These are phyloP conservation scores for Candida berthetii DNA, from an alignment of 805 yeast species.

Conservation along the genomic window DNA sequence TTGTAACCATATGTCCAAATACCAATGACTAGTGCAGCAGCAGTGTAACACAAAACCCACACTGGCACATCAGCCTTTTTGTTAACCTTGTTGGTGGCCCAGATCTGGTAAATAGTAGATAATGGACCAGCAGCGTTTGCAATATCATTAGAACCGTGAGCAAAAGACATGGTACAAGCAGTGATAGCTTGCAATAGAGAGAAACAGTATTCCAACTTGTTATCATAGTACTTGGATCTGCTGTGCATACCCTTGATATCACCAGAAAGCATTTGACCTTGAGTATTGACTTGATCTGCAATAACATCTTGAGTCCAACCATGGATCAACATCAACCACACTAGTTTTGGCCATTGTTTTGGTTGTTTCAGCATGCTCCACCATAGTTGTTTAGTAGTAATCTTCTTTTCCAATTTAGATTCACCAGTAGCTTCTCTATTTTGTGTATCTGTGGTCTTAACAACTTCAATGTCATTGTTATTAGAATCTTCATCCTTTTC, in stretches of 20 bases:
- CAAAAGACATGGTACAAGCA: constrained; percentile 76
- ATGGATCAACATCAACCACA: constrained; percentile 44
- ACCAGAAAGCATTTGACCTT: constrained; percentile 34
- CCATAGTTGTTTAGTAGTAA: constrained; percentile 32
- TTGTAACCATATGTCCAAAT: constrained; percentile 67
- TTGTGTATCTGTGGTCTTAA: too few relatives aligned
- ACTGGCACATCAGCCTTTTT: constrained; percentile 54
- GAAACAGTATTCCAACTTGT: constrained; percentile 62
- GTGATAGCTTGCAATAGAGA: constrained; percentile 66
- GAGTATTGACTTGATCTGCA: constrained; percentile 32
- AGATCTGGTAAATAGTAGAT: constrained; percentile 55
- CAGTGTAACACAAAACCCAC: constrained; percentile 69
- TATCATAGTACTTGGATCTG: constrained; percentile 60
- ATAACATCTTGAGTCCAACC: constrained; percentile 67
- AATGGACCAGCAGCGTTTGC: constrained; percentile 76
- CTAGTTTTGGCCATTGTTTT: constrained; percentile 44
- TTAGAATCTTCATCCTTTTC: not conserved
- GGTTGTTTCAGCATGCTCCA: constrained; percentile 38
- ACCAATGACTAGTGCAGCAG: constrained; percentile 61
- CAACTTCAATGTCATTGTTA: not conserved
- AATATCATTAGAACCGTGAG: constrained; percentile 79
- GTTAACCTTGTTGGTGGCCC: constrained; percentile 43
- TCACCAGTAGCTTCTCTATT: too few relatives aligned
- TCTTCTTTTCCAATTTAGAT: constrained; percentile 17
- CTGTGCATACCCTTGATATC: constrained; percentile 45